Conservation (phyloP, 495 filamentous ascomycete species). For the Neurospora intermedia region DNA sequence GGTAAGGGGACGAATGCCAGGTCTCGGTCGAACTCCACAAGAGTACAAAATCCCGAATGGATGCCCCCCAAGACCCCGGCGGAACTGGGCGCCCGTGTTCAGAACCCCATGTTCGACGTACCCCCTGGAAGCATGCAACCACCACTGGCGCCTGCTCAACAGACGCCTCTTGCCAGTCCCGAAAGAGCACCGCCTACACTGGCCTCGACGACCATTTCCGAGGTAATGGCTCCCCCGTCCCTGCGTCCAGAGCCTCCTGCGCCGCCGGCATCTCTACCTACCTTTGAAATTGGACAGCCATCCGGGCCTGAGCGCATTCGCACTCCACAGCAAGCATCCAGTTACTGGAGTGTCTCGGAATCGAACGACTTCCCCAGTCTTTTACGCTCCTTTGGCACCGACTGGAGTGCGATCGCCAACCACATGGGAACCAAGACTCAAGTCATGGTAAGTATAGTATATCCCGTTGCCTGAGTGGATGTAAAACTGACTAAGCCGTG, state of each 20-base stretch:
- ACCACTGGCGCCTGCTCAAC: constrained; percentile 24
- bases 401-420: constrained; percentile 74
- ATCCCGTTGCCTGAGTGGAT: background rate
- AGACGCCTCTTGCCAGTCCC: constrained; percentile 24
- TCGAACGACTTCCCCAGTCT: constrained; percentile 69
- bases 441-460: constrained; percentile 64
- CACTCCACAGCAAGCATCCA: constrained; percentile 59
- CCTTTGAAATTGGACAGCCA: constrained; percentile 31
- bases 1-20: constrained; percentile 25
- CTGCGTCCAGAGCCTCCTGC: constrained; percentile 37
- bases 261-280: constrained; percentile 22
- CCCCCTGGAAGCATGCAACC: constrained; percentile 27
- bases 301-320: constrained; percentile 33
- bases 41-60: constrained; percentile 28
- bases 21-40: constrained; percentile 36
- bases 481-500: constrained; percentile 16
- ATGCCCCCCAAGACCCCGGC: constrained; percentile 20
- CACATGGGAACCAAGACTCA: constrained; percentile 88
- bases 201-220: constrained; percentile 24
- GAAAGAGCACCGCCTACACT: constrained; percentile 24
- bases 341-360: constrained; percentile 97
- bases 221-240: constrained; percentile 39
- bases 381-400: constrained; percentile 74
- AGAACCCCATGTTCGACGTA: constrained; percentile 25
- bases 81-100: constrained; percentile 19